Evolutionary conservation across 345 rosid genomes (phyloP).

Genomic region (Triadica sebifera): DNA sequence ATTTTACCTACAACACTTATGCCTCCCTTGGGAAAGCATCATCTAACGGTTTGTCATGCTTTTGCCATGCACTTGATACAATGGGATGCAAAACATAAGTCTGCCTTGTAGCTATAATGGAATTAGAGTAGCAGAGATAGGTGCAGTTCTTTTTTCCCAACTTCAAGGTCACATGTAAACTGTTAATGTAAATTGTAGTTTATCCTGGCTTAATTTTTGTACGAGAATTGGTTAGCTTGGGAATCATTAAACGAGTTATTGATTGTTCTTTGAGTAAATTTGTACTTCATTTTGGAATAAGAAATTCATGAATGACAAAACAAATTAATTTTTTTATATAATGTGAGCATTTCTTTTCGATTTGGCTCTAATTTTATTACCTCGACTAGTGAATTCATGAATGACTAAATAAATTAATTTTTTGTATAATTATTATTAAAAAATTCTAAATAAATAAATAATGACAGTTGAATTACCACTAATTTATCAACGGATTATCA

Average conservation of each 20-base stretch:
- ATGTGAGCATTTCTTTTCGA: neutral
- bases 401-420: too few species aligned
- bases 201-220: neutral
- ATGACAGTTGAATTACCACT: too few species aligned
- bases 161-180: neutral
- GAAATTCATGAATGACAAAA: slow-evolving; percentile 2
- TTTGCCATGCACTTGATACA: neutral
- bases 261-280: slow-evolving; percentile 85
- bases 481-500: too few species aligned
- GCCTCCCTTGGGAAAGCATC: slow-evolving; percentile 98
- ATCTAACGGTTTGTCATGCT: slow-evolving; percentile 63
- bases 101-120: neutral
- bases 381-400: too few species aligned
- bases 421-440: too few species aligned
- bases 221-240: slow-evolving; percentile 56
- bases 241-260: slow-evolving; percentile 64
- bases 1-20: slow-evolving; percentile 83
- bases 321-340: neutral
- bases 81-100: neutral
- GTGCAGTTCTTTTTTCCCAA: neutral
- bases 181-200: slow-evolving; percentile 2
- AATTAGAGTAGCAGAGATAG: neutral
- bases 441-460: too few species aligned
- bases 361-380: slow-evolving; percentile 4
- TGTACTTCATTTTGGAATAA: slow-evolving; percentile 14